Base-by-base conservation (phyloP, 176 grass and related monocot genomes). In the Triticum timopheevii region DNA sequence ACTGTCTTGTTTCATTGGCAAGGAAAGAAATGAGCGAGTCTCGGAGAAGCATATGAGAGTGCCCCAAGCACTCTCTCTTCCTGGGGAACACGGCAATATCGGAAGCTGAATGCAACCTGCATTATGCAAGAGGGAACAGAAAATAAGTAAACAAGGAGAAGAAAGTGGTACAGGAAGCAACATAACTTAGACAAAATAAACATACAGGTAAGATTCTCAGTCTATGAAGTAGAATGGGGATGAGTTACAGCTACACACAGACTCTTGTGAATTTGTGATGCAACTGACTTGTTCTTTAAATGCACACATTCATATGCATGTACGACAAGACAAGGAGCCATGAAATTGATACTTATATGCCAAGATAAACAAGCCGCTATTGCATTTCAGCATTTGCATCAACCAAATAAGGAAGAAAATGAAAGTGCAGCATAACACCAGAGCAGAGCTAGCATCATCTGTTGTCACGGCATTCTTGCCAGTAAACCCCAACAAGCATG, bases 31-130 rank as follows among this genome's bases (percentile, higher is more conserved):
- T 77, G 15, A 36, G 52, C 5, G 30, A 47, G 63, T 24, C 28
- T 81, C 30, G 52, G 77, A 70, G 52, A 65, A 85, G 82, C 85
- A 81, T 84, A 69, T 7, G 76, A 81, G 77, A 81, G 69, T 85
- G 76, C 13, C 69, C 69, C 54, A 16, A 27, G 9, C 63, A 34
- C 34, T 8, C 77, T 63, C 19, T 76, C 49, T 88, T 81, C 70
- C 47, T 11, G 27, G 30, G 59, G n/a, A 15, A 20, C 56, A 50
- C 58, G 4, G 47, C 61, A 85, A 54, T 52, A 20, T 70, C 17
- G 0, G 1, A 52, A 77, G 13, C 39, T 71, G 77, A 54, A 88
- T 35, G 77, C 81, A 81, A 68, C 39, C 90, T 91, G 90, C 77
- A 88, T 71, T 64, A 69, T 22, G 23, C 30, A 87, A 82, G 12